Conservation (phyloP, 106 monocot species). For the Platanthera zijinensis region DNA sequence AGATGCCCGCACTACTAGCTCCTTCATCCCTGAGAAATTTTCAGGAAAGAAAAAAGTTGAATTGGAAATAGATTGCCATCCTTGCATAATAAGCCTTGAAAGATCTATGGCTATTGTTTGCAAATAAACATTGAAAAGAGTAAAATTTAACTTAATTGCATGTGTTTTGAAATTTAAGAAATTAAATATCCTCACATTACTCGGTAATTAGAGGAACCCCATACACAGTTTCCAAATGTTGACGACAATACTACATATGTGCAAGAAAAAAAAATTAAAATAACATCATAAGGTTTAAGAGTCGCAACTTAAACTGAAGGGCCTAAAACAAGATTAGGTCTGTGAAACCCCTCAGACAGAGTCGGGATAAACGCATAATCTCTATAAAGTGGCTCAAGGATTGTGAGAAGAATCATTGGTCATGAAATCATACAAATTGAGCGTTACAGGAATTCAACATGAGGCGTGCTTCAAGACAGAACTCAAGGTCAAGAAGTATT, state of each 20-base stretch:
- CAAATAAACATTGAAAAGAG: background rate
- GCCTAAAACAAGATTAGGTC: background rate
- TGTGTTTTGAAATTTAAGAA: background rate
- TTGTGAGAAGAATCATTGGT: background rate
- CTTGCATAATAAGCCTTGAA: background rate
- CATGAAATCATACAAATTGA: background rate
- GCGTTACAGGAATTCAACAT: background rate
- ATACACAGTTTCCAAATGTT: background rate
- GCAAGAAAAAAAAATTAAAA: background rate
- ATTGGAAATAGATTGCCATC: background rate
- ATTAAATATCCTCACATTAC: background rate
- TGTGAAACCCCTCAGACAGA: background rate
- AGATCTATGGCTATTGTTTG: background rate
- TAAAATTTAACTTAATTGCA: background rate
- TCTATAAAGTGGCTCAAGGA: background rate
- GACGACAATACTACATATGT: too few species aligned
- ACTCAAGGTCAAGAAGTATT: too few species aligned
- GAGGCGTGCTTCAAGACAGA: background rate
- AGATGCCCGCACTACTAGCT: conserved; percentile 33
- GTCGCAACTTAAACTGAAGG: background rate
- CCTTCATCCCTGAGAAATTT: conserved; percentile 21
- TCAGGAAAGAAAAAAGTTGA: background rate
- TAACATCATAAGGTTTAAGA: background rate
- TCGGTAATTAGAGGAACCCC: background rate
- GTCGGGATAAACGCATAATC: background rate